Conservation (phyloP, 2,329 filamentous ascomycete species). For the Diaporthe sp. region DNA sequence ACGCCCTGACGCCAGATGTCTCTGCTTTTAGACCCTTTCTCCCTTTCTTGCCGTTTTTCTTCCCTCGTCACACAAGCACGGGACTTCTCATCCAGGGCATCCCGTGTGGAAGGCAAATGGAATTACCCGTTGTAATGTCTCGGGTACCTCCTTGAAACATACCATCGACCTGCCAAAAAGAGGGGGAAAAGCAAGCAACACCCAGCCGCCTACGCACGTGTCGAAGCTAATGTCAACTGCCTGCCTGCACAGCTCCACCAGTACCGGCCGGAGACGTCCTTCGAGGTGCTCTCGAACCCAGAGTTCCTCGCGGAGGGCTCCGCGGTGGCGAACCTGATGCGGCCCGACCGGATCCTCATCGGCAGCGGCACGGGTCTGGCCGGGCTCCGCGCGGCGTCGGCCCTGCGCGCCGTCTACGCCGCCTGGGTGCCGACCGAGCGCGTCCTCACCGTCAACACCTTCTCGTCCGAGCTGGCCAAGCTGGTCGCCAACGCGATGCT, state of each 20-base stretch:
- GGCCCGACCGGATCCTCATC: constrained; percentile 73
- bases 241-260: constrained; percentile 44
- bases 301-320: constrained; percentile 75
- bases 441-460: constrained; percentile 71
- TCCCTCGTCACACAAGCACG: background rate
- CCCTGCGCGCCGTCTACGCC: constrained; percentile 66
- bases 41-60: background rate
- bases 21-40: background rate
- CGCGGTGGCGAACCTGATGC: constrained; percentile 68
- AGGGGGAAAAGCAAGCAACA: background rate
- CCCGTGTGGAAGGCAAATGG: background rate
- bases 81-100: background rate
- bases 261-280: constrained; percentile 60
- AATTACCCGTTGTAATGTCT: constrained; percentile 34
- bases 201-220: background rate
- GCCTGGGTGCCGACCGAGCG: constrained; percentile 67
- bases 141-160: constrained; percentile 21
- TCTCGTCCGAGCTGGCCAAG: constrained; percentile 74
- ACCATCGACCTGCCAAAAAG: background rate
- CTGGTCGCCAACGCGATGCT: constrained; percentile 74
- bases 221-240: constrained; percentile 18
- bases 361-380: constrained; percentile 63
- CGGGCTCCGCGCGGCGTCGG: constrained; percentile 63
- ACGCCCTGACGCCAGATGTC: background rate
- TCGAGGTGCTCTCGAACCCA: constrained; percentile 74